Conservation (phyloP, 2,329 filamentous ascomycete genomes). For the Acarospora socialis region DNA sequence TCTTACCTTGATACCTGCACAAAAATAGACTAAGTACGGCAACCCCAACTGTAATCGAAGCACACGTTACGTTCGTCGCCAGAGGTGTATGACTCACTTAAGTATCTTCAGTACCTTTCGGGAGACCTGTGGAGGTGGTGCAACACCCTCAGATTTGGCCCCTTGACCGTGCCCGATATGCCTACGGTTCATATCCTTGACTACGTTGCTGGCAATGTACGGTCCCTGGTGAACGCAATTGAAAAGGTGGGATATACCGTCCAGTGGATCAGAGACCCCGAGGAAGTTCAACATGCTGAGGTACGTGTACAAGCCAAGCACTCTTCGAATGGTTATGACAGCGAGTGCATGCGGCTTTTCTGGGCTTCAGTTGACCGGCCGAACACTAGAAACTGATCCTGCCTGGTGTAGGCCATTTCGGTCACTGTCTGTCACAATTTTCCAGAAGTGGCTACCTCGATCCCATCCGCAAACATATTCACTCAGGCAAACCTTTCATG, state of each 20-base stretch:
- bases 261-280: conserved; percentile 76
- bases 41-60: too few relatives aligned
- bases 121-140: too few relatives aligned
- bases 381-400: conserved; percentile 74
- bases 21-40: too few relatives aligned
- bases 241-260: conserved; percentile 89
- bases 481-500: conserved; percentile 92
- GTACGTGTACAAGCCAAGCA: conserved; percentile 33
- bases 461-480: conserved; percentile 69
- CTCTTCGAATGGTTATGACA: conserved; percentile 1
- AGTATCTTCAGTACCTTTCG: too few relatives aligned
- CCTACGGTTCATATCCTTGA: conserved; percentile 44
- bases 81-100: too few relatives aligned
- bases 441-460: conserved; percentile 68
- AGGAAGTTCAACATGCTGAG: conserved; percentile 72
- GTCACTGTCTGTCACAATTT: conserved; percentile 82
- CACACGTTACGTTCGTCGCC: too few relatives aligned
- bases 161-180: conserved; percentile 25
- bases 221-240: conserved; percentile 92
- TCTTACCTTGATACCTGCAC: too few relatives aligned
- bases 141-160: too few relatives aligned
- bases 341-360: background rate
- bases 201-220: conserved; percentile 93
- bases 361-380: conserved; percentile 9
- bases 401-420: conserved; percentile 93